Base-by-base conservation (phyloP, 306 rosid genomes). In the Cucurbita argyrosperma region DNA sequence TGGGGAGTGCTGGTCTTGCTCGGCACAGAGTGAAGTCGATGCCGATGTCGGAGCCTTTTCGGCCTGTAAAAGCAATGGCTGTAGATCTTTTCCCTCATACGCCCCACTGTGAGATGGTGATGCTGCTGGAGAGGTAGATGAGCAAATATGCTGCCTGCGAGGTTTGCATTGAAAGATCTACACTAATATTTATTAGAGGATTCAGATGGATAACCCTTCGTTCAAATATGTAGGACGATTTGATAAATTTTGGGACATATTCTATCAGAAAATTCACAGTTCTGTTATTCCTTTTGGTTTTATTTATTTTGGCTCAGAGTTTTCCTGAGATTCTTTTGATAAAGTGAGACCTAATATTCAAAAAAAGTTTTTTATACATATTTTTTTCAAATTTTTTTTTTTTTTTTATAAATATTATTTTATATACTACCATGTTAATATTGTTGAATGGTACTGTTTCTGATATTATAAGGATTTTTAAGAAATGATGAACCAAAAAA, bases 11-110 rank as follows among this genome's bases (percentile, higher is more conserved):
- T 55, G 84, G 97, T 78, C 86, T 94, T 46, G 99, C 99, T 60
- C 84, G 95, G 71, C 96, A 89, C 69, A 85, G 97, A 78, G 86
- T 87, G 67, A 91, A 94, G 84, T 91, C 99, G 5, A 91, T 94
- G 98, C 98, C 96, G 7, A 67, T 82, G 73, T 94, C 99, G 4
- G 96, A 91, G 81, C 89, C 97, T 71, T 94, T 94, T 79, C 87
- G 65, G 18, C 97, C 98, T 9, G 63, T 94, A 46, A 90, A 89
- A 88, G 90, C 95, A 30, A 89, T 94, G 92, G 97, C 96, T 23
- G 96, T 89, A 56, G 99, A 94, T 85, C 95, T 94, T 77, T 94
- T 94, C 77, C 99, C 97, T 11, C 97, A 94, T 71, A 94, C 97
- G 8, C 83, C 52, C 21, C 99, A 89, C 79, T 91, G 97, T 66